Base-by-base conservation (phyloP, 176 grass and related monocot genomes). In the Raddia guianensis region DNA sequence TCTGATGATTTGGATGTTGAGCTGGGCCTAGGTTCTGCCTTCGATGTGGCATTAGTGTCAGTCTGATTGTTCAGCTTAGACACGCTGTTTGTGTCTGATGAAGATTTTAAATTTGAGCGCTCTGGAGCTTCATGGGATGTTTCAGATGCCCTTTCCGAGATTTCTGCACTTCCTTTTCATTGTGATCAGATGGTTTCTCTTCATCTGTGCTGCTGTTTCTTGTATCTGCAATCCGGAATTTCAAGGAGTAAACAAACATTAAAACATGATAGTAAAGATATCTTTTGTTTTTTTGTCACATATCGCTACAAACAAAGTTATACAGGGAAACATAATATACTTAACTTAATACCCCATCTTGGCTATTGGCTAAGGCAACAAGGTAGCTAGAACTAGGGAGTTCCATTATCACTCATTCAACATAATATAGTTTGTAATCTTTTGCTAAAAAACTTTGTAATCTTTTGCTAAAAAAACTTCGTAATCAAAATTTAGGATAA, bases 171-270 rank as follows among this genome's bases (percentile, higher is more conserved):
- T 66, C 49, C 40, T 64, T 15, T 42, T 42, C 15, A 8, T 73
- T 21, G 1, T 55, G 32, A 63, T 63, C 58, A n/a, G 81, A 54
- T 43, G 57, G 9, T 1, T 12, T 16, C 12, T 76, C 64, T 63
- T 76, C 72, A 63, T 60, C 45, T 21, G 78, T 64, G 20, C 19
- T 27, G 21, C 80, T 72, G 21, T 18, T 21, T 33, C 43, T 40
- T 70, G 52, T 77, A 51, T 59, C 87, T 89, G 77, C 78, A 75
- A 71, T 55, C 52, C 49, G 18, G 14, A 42, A 56, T 42, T 43
- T 74, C 16, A 62, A 16, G 55, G 15, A 73, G 62, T n/a, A 42
- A 74, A 55, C 50, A 73, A 73, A 56, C 13, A 68, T 68, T 42
- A n/a, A 74, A 42, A 80, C 5, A 50, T 35, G 40, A 57, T 21